phyloP scores from a whole-genome alignment of 306 rosid species.

The Lathyrus oleraceus region DNA sequence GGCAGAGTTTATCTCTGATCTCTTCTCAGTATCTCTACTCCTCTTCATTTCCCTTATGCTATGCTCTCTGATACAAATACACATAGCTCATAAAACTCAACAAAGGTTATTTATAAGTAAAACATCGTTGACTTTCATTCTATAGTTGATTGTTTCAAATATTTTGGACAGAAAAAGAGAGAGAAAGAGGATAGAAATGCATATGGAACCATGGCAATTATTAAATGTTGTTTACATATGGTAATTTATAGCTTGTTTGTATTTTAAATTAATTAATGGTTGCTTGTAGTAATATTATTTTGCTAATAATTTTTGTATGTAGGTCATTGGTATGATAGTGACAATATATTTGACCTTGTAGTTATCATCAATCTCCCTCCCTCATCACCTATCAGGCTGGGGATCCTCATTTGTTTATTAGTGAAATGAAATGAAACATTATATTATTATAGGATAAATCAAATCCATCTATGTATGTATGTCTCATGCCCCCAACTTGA shows the following conservation, averaged over 20 bases:
- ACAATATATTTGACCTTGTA: conserved; percentile 54
- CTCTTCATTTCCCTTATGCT: conserved; percentile 45
- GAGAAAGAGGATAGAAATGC: not conserved
- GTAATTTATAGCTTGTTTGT: conserved; percentile 6
- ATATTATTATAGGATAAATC: not conserved
- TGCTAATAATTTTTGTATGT: conserved; percentile 23
- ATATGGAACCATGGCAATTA: conserved; percentile 7
- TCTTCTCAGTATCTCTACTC: conserved; percentile 55
- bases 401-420: not conserved
- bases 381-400: conserved; percentile 15
- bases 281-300: conserved; percentile 29
- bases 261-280: not conserved
- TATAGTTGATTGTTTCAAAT: conserved; percentile 21
- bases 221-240: conserved; percentile 13
- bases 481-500: conserved; percentile 36
- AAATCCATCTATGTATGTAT: conserved; percentile 3
- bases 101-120: conserved; percentile 12
- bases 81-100: conserved; percentile 16
- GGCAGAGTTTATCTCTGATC: conserved; percentile 65
- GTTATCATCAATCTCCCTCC: conserved; percentile 39
- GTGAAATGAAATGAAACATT: not conserved
- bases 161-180: not conserved
- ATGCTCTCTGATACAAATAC: conserved; percentile 8
- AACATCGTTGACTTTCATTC: conserved; percentile 34
- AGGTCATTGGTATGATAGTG: conserved; percentile 43